phyloP scores from a whole-genome alignment of 345 rosid genomes.

The Populus euphratica region DNA sequence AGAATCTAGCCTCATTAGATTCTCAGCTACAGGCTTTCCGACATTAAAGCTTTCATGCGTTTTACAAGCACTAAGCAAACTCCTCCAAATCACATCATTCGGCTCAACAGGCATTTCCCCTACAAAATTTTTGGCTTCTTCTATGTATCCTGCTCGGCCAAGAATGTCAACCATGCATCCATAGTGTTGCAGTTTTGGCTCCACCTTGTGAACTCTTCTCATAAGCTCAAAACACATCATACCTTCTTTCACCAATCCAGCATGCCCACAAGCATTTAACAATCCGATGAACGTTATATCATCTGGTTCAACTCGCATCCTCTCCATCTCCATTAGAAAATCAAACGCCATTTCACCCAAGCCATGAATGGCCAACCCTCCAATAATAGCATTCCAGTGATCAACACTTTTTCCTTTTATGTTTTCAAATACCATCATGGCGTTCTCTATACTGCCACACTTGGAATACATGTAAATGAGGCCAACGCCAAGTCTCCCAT shows the following conservation, averaged over 20 bases:
- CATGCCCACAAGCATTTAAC: conserved; percentile 41
- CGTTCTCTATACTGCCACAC: conserved; percentile 42
- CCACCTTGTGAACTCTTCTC: conserved; percentile 41
- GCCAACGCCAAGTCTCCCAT: conserved; percentile 44
- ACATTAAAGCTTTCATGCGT: conserved; percentile 23
- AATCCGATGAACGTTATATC: conserved; percentile 42
- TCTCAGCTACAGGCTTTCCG: conserved; percentile 31
- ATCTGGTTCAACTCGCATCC: conserved; percentile 31
- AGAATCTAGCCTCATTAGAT: conserved; percentile 29
- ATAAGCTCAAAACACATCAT: conserved; percentile 41
- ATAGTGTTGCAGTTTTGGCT: conserved; percentile 46
- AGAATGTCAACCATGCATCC: conserved; percentile 54
- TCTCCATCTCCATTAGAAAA: conserved; percentile 39
- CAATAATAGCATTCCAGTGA: conserved; percentile 54
- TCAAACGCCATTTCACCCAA: conserved; percentile 40
- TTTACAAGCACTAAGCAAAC: conserved; percentile 39
- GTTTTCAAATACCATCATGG: conserved; percentile 31
- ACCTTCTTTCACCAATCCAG: conserved; percentile 53
- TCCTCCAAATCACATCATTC: conserved; percentile 43
- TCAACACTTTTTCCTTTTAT: conserved; percentile 33
- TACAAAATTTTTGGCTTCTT: conserved; percentile 34
- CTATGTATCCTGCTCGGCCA: conserved; percentile 41
- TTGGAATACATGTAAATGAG: conserved; percentile 54
- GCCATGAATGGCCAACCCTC: conserved; percentile 49
- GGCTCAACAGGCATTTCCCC: conserved; percentile 45